Conservation (phyloP, 257 asterid species). For the Buddleja alternifolia region DNA sequence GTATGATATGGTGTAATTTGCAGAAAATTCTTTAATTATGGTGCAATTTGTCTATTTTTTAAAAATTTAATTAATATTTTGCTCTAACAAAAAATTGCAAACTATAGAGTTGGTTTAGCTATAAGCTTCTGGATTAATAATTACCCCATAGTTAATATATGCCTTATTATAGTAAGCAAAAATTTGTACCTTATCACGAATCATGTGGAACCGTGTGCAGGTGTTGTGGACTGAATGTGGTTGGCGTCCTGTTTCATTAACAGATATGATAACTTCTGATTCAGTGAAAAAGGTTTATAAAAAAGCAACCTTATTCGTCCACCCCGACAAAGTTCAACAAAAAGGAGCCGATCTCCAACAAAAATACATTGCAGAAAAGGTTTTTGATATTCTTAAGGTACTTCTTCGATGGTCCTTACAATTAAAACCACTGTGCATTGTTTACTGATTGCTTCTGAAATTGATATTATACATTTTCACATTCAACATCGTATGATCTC, state of each 20-base stretch:
- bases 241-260: slow-evolving; percentile 80
- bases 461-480: neutral
- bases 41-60: too few species aligned
- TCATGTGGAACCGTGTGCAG: slow-evolving; percentile 40
- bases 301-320: slow-evolving; percentile 71
- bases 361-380: slow-evolving; percentile 89
- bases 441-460: neutral
- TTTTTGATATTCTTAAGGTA: slow-evolving; percentile 90
- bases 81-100: too few species aligned
- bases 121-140: too few species aligned
- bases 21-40: too few species aligned
- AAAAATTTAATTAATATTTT: too few species aligned
- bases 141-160: too few species aligned
- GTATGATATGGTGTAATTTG: too few species aligned
- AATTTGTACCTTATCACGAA: too few species aligned
- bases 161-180: too few species aligned
- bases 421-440: too few species aligned
- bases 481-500: too few species aligned
- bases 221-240: slow-evolving; percentile 81
- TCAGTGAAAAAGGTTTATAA: slow-evolving; percentile 79
- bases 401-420: neutral
- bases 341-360: slow-evolving; percentile 76
- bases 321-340: slow-evolving; percentile 96
- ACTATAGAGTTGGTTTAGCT: too few species aligned
- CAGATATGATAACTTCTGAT: slow-evolving; percentile 78